Evolutionary conservation across 2,329 filamentous ascomycete species (phyloP).

Genomic region (Neofusicoccum laricinum): DNA sequence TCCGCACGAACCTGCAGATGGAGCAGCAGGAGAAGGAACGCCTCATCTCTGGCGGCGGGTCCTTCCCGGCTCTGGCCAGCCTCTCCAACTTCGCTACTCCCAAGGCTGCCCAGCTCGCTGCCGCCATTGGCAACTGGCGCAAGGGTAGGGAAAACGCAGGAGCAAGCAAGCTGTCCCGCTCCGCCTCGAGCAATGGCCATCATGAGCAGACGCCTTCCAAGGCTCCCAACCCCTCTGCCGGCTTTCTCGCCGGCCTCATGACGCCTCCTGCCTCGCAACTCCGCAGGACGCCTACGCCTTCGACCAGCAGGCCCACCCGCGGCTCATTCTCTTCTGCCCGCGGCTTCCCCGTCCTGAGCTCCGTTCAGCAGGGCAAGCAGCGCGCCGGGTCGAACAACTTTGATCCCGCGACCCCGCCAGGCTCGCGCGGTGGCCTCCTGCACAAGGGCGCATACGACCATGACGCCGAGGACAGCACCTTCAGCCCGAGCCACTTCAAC

Average conservation of each 20-base stretch:
- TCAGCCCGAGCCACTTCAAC: slow-evolving; percentile 23
- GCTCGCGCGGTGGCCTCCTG: slow-evolving; percentile 40
- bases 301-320: slow-evolving; percentile 23
- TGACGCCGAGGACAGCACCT: slow-evolving; percentile 54
- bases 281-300: slow-evolving; percentile 22
- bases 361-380: slow-evolving; percentile 25
- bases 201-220: slow-evolving; percentile 54
- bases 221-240: slow-evolving; percentile 49
- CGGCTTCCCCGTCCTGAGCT: neutral
- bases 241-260: slow-evolving; percentile 74
- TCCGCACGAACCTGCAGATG: slow-evolving; percentile 95
- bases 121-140: slow-evolving; percentile 96
- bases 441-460: slow-evolving; percentile 57
- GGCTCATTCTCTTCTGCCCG: slow-evolving; percentile 24
- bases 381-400: neutral
- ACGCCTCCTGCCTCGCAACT: slow-evolving; percentile 77
- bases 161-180: slow-evolving; percentile 37
- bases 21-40: slow-evolving; percentile 93
- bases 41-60: slow-evolving; percentile 61
- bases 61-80: slow-evolving; percentile 72
- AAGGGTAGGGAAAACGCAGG: slow-evolving; percentile 56
- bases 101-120: slow-evolving; percentile 83
- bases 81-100: slow-evolving; percentile 76
- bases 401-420: slow-evolving; percentile 22
- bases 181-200: neutral